Conservation (phyloP, 768 basidiomycete genomes). For the Macrolepiota dolichaula region DNA sequence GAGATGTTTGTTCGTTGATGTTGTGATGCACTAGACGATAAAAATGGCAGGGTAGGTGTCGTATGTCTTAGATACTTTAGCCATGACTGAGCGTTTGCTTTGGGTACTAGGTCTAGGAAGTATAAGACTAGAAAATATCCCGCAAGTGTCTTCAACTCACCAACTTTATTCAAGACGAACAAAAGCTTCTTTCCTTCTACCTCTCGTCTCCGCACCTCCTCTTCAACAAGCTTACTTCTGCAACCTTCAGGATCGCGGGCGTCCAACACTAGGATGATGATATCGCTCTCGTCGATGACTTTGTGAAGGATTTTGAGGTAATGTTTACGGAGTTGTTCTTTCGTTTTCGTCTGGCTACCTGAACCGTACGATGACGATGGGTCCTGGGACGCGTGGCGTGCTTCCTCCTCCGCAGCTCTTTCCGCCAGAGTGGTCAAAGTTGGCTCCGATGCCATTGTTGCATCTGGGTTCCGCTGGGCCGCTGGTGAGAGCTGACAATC, state of each 20-base stretch:
- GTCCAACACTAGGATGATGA: slow-evolving; percentile 87
- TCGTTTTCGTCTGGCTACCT: slow-evolving; percentile 41
- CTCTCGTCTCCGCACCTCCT: slow-evolving; percentile 85
- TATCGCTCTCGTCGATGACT: slow-evolving; percentile 92
- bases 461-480: slow-evolving; percentile 46
- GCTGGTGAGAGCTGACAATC: slow-evolving; percentile 20
- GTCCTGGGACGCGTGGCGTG: slow-evolving; percentile 21
- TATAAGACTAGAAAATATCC: neutral
- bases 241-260: slow-evolving; percentile 95
- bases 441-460: slow-evolving; percentile 72
- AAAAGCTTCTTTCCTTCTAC: slow-evolving; percentile 88
- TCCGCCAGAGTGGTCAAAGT: slow-evolving; percentile 60
- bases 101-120: slow-evolving; percentile 78
- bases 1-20: slow-evolving; percentile 80
- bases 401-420: slow-evolving; percentile 37
- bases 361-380: slow-evolving; percentile 28
- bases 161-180: slow-evolving; percentile 96
- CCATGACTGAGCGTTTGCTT: slow-evolving; percentile 87
- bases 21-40: slow-evolving; percentile 71
- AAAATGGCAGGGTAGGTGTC: slow-evolving; percentile 92
- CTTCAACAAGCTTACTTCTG: slow-evolving; percentile 87
- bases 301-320: slow-evolving; percentile 82
- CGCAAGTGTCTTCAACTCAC: slow-evolving; percentile 39
- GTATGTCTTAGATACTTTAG: slow-evolving; percentile 87
- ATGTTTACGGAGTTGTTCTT: slow-evolving; percentile 66